Evolutionary conservation across 441 rosid genomes (phyloP).

Genomic region (Dalechampia spathulata): DNA sequence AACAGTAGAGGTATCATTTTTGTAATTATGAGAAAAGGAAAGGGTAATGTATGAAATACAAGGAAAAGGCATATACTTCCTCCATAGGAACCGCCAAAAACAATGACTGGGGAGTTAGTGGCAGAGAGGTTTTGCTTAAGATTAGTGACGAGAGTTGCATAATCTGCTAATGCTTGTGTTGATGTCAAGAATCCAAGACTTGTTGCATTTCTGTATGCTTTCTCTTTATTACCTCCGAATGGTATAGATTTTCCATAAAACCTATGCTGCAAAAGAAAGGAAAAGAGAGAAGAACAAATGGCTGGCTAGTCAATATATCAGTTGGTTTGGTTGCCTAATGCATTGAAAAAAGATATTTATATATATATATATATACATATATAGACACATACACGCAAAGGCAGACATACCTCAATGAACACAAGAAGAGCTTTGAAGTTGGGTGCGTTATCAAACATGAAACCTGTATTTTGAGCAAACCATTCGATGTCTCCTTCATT

Average conservation of each 20-base stretch:
- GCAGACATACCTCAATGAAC: slow-evolving; percentile 67
- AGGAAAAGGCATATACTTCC: slow-evolving; percentile 35
- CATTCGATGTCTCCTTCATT: slow-evolving; percentile 62
- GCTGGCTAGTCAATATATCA: no score
- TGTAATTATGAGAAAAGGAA: no score
- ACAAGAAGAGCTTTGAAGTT: slow-evolving; percentile 52
- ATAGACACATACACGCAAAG: no score
- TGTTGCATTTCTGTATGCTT: slow-evolving; percentile 41
- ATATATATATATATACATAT: no score
- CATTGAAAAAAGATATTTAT: no score
- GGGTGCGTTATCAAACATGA: slow-evolving; percentile 49
- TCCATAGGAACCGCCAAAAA: slow-evolving; percentile 67
- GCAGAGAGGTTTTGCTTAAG: slow-evolving; percentile 52
- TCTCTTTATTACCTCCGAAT: slow-evolving; percentile 40
- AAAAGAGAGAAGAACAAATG: no score
- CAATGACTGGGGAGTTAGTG: slow-evolving; percentile 54
- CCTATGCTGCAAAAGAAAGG: slow-evolving; percentile 61
- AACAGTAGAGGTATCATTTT: no score
- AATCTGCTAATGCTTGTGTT: slow-evolving; percentile 59
- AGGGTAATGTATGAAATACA: no score
- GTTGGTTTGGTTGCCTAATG: not conserved
- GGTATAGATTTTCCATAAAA: slow-evolving; percentile 58
- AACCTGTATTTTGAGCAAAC: slow-evolving; percentile 57
- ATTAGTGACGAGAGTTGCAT: slow-evolving; percentile 39
- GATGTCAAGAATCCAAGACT: slow-evolving; percentile 48